Base-by-base conservation (phyloP, 305 asterid species). In the Solanum hybrid region DNA sequence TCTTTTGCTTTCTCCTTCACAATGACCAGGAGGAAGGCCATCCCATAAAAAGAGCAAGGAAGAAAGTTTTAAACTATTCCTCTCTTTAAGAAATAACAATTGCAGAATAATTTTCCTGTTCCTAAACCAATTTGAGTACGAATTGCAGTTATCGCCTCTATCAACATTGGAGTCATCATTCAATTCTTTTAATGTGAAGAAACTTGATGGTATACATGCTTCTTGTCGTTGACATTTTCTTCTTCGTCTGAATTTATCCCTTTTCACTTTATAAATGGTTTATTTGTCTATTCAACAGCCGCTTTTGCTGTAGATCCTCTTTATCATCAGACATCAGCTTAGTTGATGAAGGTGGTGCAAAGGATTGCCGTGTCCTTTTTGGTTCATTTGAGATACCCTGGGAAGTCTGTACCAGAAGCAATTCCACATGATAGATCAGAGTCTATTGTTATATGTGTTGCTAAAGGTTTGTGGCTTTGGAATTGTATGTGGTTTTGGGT, bases 261-360 rank as follows among this genome's bases (percentile, higher is more conserved):
- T 76, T 37, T 85, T n/a, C 78, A 27, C 29, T 65, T 41, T 24
- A 13, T 84, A 45, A 65, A 31, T 29, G 13, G 22, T 84, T 14
- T 13, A 32, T 77, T 51, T 79, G 14, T 57, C 65, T 73, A 33
- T 90, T 88, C 80, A 89, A 24, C 86, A 90, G 91, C 87, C 92
- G 98, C 99, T 79, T 98, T 97, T 94, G 95, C 91, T 88, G 98
- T 98, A 45, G 98, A 98, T 91, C 98, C 99, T 90, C 98, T 97
- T 88, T 97, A 97, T 93, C 98, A 97, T 90, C 99, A 97, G 93
- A 97, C 98, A 61, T 95, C 99, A 32, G 98, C 99, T 89, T 97
- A 97, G 94, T 98, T 91, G 98, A 98, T 92, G 99, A 98, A 95
- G 98, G 98, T 88, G 98, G 98, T 70, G 99, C 97, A 11, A 98